Evolutionary conservation across 2,329 filamentous ascomycete genomes (phyloP).

Genomic region (Verticillium alfalfae): DNA sequence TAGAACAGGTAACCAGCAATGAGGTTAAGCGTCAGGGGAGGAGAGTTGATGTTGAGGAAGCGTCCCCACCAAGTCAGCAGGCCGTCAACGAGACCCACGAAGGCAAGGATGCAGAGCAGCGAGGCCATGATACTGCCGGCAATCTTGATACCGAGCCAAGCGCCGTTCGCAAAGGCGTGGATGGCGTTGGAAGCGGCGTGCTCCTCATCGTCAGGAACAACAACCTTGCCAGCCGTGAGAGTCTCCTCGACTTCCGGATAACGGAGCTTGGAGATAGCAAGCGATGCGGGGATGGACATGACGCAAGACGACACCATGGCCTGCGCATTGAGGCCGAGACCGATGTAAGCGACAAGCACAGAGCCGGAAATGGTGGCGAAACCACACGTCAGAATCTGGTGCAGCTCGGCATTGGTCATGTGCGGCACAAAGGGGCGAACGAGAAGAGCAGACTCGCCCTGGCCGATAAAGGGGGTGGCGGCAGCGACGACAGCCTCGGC

Average conservation of each 20-base stretch:
- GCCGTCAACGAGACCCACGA: slow-evolving; percentile 69
- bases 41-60: slow-evolving; percentile 66
- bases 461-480: slow-evolving; percentile 88
- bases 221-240: slow-evolving; percentile 73
- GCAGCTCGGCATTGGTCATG: slow-evolving; percentile 80
- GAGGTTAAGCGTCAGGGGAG: slow-evolving; percentile 58
- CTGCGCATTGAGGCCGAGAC: slow-evolving; percentile 75
- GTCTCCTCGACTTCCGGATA: slow-evolving; percentile 86
- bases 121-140: slow-evolving; percentile 76
- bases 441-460: slow-evolving; percentile 90
- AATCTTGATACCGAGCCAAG: slow-evolving; percentile 83
- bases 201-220: slow-evolving; percentile 75
- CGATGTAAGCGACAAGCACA: slow-evolving; percentile 80
- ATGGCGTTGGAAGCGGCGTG: slow-evolving; percentile 73
- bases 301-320: slow-evolving; percentile 87
- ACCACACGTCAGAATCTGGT: slow-evolving; percentile 88
- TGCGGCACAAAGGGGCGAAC: slow-evolving; percentile 82
- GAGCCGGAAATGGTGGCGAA: slow-evolving; percentile 90
- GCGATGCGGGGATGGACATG: slow-evolving; percentile 89
- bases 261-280: slow-evolving; percentile 84
- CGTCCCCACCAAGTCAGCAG: slow-evolving; percentile 79
- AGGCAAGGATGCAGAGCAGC: slow-evolving; percentile 77
- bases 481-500: slow-evolving; percentile 92
- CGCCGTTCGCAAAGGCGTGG: slow-evolving; percentile 79
- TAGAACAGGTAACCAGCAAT: slow-evolving; percentile 75